These are phyloP conservation scores for Fonsecaea pedrosoi DNA, from an alignment of 2,329 filamentous ascomycete species.

Conservation along the genomic window DNA sequence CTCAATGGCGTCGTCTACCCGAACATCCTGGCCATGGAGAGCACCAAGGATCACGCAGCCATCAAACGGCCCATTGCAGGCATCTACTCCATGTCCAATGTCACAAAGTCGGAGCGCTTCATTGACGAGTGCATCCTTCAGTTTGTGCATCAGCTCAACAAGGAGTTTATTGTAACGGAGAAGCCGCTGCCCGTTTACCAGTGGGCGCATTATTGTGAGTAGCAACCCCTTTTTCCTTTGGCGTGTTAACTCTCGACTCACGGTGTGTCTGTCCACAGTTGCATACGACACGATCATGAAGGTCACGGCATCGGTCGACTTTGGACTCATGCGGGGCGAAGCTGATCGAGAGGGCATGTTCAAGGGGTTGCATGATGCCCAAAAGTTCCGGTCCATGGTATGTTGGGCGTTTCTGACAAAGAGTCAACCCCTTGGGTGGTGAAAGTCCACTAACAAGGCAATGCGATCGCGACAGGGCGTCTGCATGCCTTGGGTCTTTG, in stretches of 20 bases:
- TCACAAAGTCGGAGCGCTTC: constrained; percentile 1
- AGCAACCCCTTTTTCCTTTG: background rate
- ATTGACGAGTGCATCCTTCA: constrained; percentile 3
- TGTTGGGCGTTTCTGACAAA: background rate
- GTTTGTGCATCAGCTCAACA: constrained; percentile 2
- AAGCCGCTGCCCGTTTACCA: constrained; percentile 19
- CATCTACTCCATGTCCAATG: constrained; percentile 2
- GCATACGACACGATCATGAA: constrained; percentile 19
- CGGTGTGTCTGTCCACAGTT: background rate
- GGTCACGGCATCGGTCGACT: constrained; percentile 18
- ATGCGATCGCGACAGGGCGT: background rate
- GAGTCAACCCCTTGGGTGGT: background rate
- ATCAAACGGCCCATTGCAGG: background rate
- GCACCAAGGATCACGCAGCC: background rate
- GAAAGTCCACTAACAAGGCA: background rate
- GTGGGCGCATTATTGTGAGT: background rate
- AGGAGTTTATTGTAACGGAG: background rate
- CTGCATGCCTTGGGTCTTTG: constrained; percentile 3
- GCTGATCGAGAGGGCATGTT: constrained; percentile 22
- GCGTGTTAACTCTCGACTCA: background rate
- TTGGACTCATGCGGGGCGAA: constrained; percentile 13
- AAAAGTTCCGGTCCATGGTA: constrained; percentile 18
- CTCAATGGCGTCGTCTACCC: background rate
- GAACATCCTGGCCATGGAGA: constrained; percentile 1
- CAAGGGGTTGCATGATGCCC: constrained; percentile 16